Base-by-base conservation (phyloP, 2,329 filamentous ascomycete species). In the Ilyonectria mors-panacis region DNA sequence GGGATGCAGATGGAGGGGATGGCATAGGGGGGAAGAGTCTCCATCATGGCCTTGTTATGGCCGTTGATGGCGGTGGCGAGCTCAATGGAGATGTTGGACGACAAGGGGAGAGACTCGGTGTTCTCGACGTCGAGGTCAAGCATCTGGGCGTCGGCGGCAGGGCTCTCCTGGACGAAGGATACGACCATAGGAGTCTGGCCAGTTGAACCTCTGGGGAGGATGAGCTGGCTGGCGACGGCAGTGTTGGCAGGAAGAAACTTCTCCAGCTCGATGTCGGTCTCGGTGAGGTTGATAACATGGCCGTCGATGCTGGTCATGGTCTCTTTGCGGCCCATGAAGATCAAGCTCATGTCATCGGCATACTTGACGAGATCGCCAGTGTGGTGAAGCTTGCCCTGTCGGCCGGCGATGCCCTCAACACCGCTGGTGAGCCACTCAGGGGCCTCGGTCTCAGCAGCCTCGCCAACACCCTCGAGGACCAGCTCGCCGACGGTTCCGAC, bases 401-500 rank as follows among this genome's bases (percentile, higher is more conserved):
- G 71, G 2, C 75, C 75, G 10, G 70, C 63, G 10, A 66, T 60
- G 0, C 70, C 64, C 0, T 59, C 45, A 0, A 60, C 53, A 0
- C 75, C 75, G 9, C 59, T 51, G 4, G 65, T 67, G n/a, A 76
- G 68, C 75, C 75, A 76, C 26, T 67, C 71, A 0, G 75, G 75
- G 6, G 71, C 53, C 17, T 72, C 65, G 0, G 56, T 44, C 51
- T 75, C 63, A 0, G 30, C 63, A 17, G 39, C 56, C 0, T 70
- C 63, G 0, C 33, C 61, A 0, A 23, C 33, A 2, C 81, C 81
- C 57, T 81, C 82, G 7, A 85, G 68, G 0, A 82, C 73, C 33
- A 83, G 74, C 64, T 83, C 81, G 21, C 80, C 80, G 1, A 75
- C 65, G 1, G 70, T 68, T 26, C 79, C 80, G 2, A 81, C 68